A percentile compares a stretch with the other conserved stretches of the same genome.
Evolutionary conservation across 176 grass and related monocot species (phyloP).

Genomic region (Aegilops longissima): DNA sequence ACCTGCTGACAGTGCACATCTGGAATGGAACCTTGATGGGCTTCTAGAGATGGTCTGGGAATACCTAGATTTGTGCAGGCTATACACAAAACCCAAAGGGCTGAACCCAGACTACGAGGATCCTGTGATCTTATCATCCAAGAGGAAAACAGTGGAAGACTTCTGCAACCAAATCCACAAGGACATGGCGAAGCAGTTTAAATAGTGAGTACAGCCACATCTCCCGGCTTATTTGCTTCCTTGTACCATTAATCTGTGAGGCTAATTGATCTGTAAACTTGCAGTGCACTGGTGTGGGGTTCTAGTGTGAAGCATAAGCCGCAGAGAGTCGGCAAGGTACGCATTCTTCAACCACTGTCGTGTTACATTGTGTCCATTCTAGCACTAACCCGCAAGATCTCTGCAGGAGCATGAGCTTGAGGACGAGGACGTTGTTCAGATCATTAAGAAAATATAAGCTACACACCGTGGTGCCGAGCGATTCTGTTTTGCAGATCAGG

Average conservation of each 20-base stretch:
- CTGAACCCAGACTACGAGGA: constrained; percentile 96
- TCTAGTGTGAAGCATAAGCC: constrained; percentile 97
- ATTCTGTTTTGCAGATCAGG: background rate
- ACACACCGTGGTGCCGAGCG: background rate
- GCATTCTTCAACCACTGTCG: background rate
- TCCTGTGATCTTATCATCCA: constrained; percentile 85
- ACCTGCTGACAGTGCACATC: constrained; percentile 60
- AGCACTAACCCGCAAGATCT: background rate
- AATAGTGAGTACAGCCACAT: constrained; percentile 64
- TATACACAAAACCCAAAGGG: constrained; percentile 96
- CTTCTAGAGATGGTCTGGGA: constrained; percentile 91
- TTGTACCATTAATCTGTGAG: background rate
- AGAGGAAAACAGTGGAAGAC: constrained; percentile 85
- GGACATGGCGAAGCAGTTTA: constrained; percentile 94
- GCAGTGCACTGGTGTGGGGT: constrained; percentile 91
- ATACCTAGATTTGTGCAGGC: constrained; percentile 88
- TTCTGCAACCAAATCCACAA: constrained; percentile 94
- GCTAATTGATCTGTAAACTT: constrained; percentile 22
- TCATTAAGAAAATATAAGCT: constrained; percentile 88
- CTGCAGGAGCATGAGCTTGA: constrained; percentile 94
- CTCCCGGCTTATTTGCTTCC: background rate
- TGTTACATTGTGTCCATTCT: background rate
- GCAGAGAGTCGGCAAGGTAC: constrained; percentile 95
- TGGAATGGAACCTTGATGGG: constrained; percentile 93
- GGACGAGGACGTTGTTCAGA: constrained; percentile 96